A percentile compares a stretch with the other conserved stretches of the same genome.
Conservation (phyloP, 805 yeast species). For the Myxozyma monticola region DNA sequence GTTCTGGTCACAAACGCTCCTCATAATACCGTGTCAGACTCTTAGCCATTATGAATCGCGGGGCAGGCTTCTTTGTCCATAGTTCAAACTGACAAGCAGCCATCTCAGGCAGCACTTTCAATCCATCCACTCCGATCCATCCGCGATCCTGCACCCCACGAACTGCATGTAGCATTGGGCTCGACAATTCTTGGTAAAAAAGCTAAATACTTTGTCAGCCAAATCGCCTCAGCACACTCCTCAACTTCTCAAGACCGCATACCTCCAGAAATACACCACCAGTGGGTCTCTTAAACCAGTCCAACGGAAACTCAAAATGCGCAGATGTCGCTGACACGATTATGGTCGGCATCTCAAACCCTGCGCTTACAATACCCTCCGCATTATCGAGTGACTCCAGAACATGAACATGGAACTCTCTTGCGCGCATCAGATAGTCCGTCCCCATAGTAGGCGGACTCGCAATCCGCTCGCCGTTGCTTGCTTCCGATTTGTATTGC, state of each 20-base stretch:
- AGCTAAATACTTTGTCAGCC: conserved; percentile 2
- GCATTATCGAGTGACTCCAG: conserved; percentile 34
- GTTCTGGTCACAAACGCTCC: conserved; percentile 7
- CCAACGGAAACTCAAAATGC: conserved; percentile 7
- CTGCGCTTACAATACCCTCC: neutral
- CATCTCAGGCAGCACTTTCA: conserved; percentile 18
- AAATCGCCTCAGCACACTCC: too few relatives aligned
- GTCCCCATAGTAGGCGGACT: neutral
- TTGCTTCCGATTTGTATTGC: neutral
- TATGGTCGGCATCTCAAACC: conserved; percentile 19
- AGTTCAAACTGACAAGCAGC: conserved; percentile 15
- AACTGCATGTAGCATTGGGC: conserved; percentile 6
- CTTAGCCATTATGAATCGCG: conserved; percentile 9
- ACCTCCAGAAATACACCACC: conserved; percentile 20
- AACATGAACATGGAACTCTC: conserved; percentile 56
- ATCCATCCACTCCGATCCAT: conserved; percentile 15
- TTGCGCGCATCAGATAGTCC: neutral
- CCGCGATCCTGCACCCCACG: conserved; percentile 4
- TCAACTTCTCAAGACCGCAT: too few relatives aligned
- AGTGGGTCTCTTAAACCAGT: conserved; percentile 10
- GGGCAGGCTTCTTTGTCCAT: conserved; percentile 19
- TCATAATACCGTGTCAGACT: conserved; percentile 10
- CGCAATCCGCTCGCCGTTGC: neutral
- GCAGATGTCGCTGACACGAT: conserved; percentile 12
- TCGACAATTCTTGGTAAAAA: neutral